A percentile compares a stretch with the other conserved stretches of the same genome.
Evolutionary conservation across 257 asterid species (phyloP).

Genomic region (Verbena officinalis): DNA sequence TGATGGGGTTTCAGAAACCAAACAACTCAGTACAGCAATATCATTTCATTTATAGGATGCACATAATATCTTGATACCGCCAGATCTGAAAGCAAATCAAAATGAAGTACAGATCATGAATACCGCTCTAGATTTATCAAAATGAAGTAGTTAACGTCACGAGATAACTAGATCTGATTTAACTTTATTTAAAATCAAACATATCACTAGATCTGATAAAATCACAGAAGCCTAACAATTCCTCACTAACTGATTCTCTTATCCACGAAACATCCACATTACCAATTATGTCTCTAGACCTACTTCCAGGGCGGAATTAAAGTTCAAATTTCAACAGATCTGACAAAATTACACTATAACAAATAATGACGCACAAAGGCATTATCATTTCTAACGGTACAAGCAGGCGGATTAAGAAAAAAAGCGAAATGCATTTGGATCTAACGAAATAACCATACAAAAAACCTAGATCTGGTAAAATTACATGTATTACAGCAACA

Average conservation of each 20-base stretch:
- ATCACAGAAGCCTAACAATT: background rate
- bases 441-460: background rate
- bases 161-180: background rate
- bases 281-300: background rate
- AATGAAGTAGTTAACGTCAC: background rate
- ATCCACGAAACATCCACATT: too few relatives aligned
- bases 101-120: background rate
- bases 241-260: too few relatives aligned
- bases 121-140: background rate
- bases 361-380: background rate
- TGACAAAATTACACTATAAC: background rate
- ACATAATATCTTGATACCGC: too few relatives aligned
- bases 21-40: background rate
- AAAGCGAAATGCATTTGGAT: background rate
- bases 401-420: background rate
- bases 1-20: background rate
- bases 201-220: slow-evolving; percentile 8
- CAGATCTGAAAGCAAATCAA: background rate
- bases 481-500: background rate
- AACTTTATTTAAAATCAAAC: background rate
- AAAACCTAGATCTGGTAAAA: slow-evolving; percentile 4
- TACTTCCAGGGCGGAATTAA: background rate
- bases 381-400: background rate
- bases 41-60: too few relatives aligned
- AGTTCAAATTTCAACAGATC: slow-evolving; percentile 7